Evolutionary conservation across 306 rosid genomes (phyloP).

Genomic region (Rosa lucieae): DNA sequence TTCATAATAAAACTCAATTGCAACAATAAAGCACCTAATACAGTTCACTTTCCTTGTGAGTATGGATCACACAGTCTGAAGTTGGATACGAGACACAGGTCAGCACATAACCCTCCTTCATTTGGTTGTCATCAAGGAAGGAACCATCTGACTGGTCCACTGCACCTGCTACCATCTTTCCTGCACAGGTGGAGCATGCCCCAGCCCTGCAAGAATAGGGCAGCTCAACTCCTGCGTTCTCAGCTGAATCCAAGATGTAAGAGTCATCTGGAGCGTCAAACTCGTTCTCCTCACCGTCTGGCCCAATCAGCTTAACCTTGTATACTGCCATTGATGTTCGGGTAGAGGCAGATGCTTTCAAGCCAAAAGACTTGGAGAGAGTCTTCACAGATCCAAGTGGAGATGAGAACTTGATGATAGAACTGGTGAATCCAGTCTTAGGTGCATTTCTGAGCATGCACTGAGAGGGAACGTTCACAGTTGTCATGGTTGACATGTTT

Average conservation of each 20-base stretch:
- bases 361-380: slow-evolving; percentile 47
- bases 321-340: slow-evolving; percentile 62
- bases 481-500: slow-evolving; percentile 57
- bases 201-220: slow-evolving; percentile 85
- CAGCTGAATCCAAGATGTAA: slow-evolving; percentile 82
- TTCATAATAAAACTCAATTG: background rate
- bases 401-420: slow-evolving; percentile 45
- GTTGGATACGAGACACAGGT: slow-evolving; percentile 77
- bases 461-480: slow-evolving; percentile 40
- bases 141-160: slow-evolving; percentile 75
- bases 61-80: slow-evolving; percentile 63
- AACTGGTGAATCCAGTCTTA: slow-evolving; percentile 24
- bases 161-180: slow-evolving; percentile 43
- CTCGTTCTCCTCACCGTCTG: slow-evolving; percentile 57
- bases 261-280: slow-evolving; percentile 72
- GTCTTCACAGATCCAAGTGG: slow-evolving; percentile 50
- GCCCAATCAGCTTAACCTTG: slow-evolving; percentile 71
- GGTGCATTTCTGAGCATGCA: slow-evolving; percentile 38
- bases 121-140: slow-evolving; percentile 60
- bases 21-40: slow-evolving; percentile 38
- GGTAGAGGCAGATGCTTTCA: slow-evolving; percentile 48
- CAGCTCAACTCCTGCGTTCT: slow-evolving; percentile 65
- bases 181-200: slow-evolving; percentile 82
- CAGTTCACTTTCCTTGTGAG: slow-evolving; percentile 78
- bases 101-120: slow-evolving; percentile 51